Evolutionary conservation across 139 green algal genomes (phyloP), one percentile per base, ranked within the genome.

Genomic region (Auxenochlorella pyrenoidosa): DNA sequence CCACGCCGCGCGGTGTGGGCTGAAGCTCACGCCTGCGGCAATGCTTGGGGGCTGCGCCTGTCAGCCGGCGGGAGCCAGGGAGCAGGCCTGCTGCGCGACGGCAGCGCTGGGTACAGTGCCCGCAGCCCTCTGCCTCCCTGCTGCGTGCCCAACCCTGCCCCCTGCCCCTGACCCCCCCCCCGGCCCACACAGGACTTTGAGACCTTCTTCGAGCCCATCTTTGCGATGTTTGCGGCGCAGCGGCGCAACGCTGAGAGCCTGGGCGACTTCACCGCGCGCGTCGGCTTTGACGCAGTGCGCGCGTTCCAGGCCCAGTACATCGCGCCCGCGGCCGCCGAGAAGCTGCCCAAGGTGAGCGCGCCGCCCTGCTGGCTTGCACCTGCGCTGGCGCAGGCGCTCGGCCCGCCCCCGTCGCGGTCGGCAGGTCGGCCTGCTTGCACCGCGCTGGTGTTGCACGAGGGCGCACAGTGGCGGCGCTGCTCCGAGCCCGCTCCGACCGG

Each of bases 131-230:
- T 24, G 54, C 54, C 54, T 4, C 15, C 16, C 15, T 24, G 54
- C 54, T 2, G 60, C 63, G 2, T 34, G 1, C 63, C 63, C 3
- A 71, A 8, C 63, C 63, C 63, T 71, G 15, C 16, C 2, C 54
- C 54, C 54, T 63, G 54, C 54, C 13, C 54, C 54, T 63, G 22
- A 28, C 59, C 26, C 63, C 24, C 63, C 30, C 63, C 34, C 34
- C 36, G 13, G 58, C 85, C 89, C 75, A 59, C 96, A 44, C 89
- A 95, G 84, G 95, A 99, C 85, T 84, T 99, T 78, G 98, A 99
- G 95, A 85, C 91, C 21, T 96, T 93, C 63, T 90, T 99, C 65
- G 97, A 99, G 94, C 97, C 98, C 34, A 85, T 99, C 22, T 95
- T 99, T 59, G 90, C 87, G 40, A 86, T 94, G 34, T 99, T 93